phyloP scores from a whole-genome alignment of 164 flowering plant species.

The Echeveria elegans region DNA sequence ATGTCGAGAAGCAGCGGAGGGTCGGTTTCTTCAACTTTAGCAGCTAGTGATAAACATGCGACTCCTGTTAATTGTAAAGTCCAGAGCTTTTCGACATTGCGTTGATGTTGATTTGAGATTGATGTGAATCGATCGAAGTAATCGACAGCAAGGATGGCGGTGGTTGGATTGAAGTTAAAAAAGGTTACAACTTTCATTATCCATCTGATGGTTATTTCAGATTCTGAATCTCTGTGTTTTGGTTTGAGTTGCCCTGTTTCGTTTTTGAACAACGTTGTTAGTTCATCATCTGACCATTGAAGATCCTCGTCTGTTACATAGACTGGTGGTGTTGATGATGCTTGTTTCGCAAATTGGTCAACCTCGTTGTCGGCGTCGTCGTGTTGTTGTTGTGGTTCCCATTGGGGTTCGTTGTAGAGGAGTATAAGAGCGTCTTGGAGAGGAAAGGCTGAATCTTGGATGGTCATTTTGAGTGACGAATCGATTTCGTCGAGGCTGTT shows the following conservation, averaged over 20 bases:
- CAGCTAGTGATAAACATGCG: conserved; percentile 60
- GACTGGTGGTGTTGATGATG: too few species aligned
- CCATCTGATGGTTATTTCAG: conserved; percentile 38
- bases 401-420: conserved; percentile 22
- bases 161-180: conserved; percentile 35
- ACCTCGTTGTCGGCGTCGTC: conserved; percentile 19
- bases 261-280: conserved; percentile 32
- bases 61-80: conserved; percentile 55
- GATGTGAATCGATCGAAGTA: conserved; percentile 49
- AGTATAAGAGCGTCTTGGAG: conserved; percentile 19
- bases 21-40: conserved; percentile 59
- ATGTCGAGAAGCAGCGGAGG: conserved; percentile 57
- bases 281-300: conserved; percentile 48
- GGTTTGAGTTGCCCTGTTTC: conserved; percentile 16
- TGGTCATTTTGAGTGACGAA: conserved; percentile 1
- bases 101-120: background rate
- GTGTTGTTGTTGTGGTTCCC: background rate
- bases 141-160: conserved; percentile 36
- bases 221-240: background rate
- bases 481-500: background rate
- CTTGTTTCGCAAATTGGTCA: conserved; percentile 1
- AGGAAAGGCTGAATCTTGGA: conserved; percentile 7
- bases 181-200: conserved; percentile 34
- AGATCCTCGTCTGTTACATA: conserved; percentile 22
- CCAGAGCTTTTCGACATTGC: conserved; percentile 51